Evolutionary conservation across 352 stramenopile species (phyloP).

Genomic region (Globisporangium mamillatum): DNA sequence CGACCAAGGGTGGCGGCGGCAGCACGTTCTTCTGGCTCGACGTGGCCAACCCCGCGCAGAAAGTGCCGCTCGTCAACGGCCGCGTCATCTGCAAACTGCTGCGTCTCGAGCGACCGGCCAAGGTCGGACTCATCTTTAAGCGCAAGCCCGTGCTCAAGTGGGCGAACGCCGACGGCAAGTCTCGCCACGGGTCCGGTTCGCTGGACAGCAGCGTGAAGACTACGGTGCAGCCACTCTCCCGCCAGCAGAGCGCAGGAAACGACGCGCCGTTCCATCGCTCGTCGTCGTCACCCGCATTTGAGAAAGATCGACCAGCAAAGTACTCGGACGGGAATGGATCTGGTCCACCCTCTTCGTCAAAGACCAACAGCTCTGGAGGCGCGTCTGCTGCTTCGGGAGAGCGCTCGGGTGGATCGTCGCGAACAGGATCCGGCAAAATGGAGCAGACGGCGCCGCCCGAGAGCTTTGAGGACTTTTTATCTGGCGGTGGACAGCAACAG

Average conservation of each 20-base stretch:
- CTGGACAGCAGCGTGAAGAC: conserved; percentile 16
- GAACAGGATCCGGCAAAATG: conserved; percentile 29
- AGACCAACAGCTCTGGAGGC: conserved; percentile 19
- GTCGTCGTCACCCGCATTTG: conserved; percentile 40
- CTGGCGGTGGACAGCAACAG: conserved; percentile 28
- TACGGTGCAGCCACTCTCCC: conserved; percentile 23
- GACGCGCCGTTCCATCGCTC: conserved; percentile 37
- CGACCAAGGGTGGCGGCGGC: conserved; percentile 29
- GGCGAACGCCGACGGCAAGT: conserved; percentile 26
- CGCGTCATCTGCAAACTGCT: conserved; percentile 84
- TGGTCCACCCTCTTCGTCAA: background rate
- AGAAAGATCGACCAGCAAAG: conserved; percentile 53
- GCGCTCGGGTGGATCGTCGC: conserved; percentile 15
- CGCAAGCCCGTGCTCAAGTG: conserved; percentile 74
- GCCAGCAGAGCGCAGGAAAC: conserved; percentile 21
- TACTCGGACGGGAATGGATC: conserved; percentile 53
- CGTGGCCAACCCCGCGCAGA: conserved; percentile 45
- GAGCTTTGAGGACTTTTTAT: conserved; percentile 79
- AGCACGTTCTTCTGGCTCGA: conserved; percentile 84
- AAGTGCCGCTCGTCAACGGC: conserved; percentile 71
- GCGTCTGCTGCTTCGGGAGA: background rate
- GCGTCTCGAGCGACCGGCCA: conserved; percentile 54
- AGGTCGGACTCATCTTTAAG: conserved; percentile 63
- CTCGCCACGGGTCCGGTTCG: conserved; percentile 7
- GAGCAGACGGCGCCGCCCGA: conserved; percentile 25